Evolutionary conservation across 2,329 filamentous ascomycete genomes (phyloP).

Genomic region (Alternaria hordeiaustralica): DNA sequence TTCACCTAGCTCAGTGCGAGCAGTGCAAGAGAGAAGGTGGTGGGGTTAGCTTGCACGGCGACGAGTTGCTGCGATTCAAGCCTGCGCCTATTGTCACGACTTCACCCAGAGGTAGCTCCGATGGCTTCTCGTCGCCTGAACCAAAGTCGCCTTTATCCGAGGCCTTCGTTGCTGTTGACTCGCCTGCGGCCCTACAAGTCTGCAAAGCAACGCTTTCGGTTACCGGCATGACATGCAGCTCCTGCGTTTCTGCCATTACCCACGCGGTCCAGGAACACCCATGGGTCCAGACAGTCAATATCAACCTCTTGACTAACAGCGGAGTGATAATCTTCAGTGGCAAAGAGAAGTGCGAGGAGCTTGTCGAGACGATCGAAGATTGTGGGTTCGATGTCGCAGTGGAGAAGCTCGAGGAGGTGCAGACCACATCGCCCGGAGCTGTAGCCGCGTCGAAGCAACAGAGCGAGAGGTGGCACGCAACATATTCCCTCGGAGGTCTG

Average conservation of each 20-base stretch:
- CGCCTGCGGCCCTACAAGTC: neutral
- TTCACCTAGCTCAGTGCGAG: constrained; percentile 44
- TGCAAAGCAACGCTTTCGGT: constrained; percentile 57
- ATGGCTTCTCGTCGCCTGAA: constrained; percentile 15
- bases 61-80: constrained; percentile 19
- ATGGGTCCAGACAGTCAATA: constrained; percentile 56
- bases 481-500: constrained; percentile 62
- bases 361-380: constrained; percentile 61
- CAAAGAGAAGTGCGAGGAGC: constrained; percentile 50
- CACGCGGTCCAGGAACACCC: constrained; percentile 56
- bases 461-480: constrained; percentile 47
- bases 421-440: neutral
- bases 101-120: constrained; percentile 16
- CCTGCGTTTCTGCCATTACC: constrained; percentile 61
- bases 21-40: constrained; percentile 43
- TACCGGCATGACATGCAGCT: constrained; percentile 66
- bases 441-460: constrained; percentile 3
- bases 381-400: constrained; percentile 52
- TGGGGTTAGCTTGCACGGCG: constrained; percentile 24
- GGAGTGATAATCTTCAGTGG: constrained; percentile 58
- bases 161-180: constrained; percentile 27
- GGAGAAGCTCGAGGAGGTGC: constrained; percentile 38
- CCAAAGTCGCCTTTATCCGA: constrained; percentile 19
- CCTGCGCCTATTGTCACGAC: constrained; percentile 17
- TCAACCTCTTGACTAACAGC: constrained; percentile 61